Evolutionary conservation across 2,329 filamentous ascomycete genomes (phyloP).

Genomic region (Colletotrichum tabaci): DNA sequence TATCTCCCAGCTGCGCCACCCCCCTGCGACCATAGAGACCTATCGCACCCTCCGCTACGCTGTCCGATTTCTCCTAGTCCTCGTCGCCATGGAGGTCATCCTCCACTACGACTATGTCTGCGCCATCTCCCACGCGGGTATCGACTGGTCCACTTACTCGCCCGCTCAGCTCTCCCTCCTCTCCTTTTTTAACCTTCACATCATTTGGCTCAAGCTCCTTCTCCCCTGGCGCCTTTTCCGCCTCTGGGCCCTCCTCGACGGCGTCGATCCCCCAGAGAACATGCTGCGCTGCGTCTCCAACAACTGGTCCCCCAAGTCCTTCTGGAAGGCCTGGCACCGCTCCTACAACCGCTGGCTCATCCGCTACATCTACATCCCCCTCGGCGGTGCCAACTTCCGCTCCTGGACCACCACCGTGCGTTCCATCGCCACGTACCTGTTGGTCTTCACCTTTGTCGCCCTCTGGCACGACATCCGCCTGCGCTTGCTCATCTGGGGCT

Average conservation of each 20-base stretch:
- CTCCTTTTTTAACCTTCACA: constrained; percentile 94
- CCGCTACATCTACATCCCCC: constrained; percentile 92
- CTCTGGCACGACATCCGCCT: constrained; percentile 98
- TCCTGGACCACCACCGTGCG: constrained; percentile 63
- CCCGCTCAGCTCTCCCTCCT: constrained; percentile 90
- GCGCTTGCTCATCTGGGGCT: constrained; percentile 93
- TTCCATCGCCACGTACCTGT: constrained; percentile 81
- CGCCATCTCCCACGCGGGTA: constrained; percentile 87
- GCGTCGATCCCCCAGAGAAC: constrained; percentile 96
- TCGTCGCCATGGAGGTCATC: constrained; percentile 92
- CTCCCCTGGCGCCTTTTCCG: constrained; percentile 99
- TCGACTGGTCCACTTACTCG: constrained; percentile 87
- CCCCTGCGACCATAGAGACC: constrained; percentile 77
- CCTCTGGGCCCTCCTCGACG: constrained; percentile 93
- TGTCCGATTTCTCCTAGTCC: constrained; percentile 82
- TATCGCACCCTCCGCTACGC: constrained; percentile 85
- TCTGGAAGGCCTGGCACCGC: constrained; percentile 98
- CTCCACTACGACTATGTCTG: constrained; percentile 95
- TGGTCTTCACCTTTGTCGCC: constrained; percentile 96
- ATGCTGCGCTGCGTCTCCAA: constrained; percentile 97
- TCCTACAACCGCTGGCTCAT: constrained; percentile 96
- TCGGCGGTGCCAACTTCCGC: constrained; percentile 78
- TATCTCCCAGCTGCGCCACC: constrained; percentile 86
- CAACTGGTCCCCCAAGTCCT: constrained; percentile 91
- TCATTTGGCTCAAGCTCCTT: constrained; percentile 98